Conservation (phyloP, 75 land plant genomes). For the Pinus taeda region DNA sequence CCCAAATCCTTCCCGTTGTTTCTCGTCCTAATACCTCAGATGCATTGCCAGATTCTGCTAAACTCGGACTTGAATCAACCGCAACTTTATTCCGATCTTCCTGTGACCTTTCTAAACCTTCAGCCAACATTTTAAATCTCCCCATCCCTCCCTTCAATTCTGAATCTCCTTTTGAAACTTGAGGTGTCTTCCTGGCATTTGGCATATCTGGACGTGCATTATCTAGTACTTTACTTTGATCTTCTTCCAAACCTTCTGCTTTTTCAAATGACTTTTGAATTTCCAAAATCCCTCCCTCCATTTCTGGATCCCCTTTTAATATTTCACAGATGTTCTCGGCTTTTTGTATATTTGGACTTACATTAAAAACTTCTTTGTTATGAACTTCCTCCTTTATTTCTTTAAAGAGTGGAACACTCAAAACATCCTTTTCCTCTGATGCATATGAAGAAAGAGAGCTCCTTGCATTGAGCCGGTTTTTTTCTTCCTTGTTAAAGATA, state of each 20-base stretch:
- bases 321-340: not conserved
- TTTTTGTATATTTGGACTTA: not conserved
- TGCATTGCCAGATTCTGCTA: not conserved
- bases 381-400: not conserved
- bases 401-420: not conserved
- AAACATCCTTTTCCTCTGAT: slow-evolving; percentile 2
- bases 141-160: not conserved
- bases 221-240: not conserved
- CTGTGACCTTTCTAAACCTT: not conserved
- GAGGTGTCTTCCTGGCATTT: not conserved
- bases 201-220: not conserved
- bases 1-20: not conserved
- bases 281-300: not conserved
- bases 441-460: not conserved
- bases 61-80: not conserved
- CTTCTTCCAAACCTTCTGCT: not conserved
- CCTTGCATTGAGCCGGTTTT: not conserved
- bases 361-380: not conserved
- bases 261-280: not conserved
- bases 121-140: not conserved
- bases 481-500: not conserved
- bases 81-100: not conserved
- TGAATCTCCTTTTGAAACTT: not conserved
- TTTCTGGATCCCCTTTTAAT: not conserved
- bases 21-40: not conserved